Evolutionary conservation across 371 early-diverging fungal genomes (phyloP), one percentile per base, ranked within the genome.

Genomic region (Mortierella sp.): DNA sequence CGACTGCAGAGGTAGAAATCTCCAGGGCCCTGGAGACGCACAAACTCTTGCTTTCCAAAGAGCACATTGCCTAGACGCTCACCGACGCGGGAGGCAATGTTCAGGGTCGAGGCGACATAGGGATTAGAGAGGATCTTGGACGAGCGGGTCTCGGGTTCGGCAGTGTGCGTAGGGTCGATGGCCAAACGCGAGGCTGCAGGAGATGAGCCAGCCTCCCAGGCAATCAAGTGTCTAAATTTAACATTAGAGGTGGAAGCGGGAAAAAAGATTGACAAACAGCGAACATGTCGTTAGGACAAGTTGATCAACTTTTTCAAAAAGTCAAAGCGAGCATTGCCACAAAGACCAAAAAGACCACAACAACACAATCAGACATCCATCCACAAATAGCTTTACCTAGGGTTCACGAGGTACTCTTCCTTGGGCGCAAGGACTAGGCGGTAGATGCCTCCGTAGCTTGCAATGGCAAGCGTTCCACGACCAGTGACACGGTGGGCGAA

Each of bases 401-500:
- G 94, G 76, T 93, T 93, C 13, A 93, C 94, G 50, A 92, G 79
- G 73, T 93, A 94, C 77, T 91, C 91, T 76, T 95, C 94, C 14
- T 89, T 91, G 26, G 91, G 89, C 8, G 88, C 85, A 66, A 95
- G 85, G 22, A 92, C 90, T 61, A 95, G 86, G 34, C 94, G 88
- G 75, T 94, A 93, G 61, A 95, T 73, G 7, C 94, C 93, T 64
- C 94, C 94, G 61, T 92, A 91, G 58, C 91, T 89, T 9, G 94
- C 91, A 44, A 95, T 89, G 10, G 92, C 95, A 53, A 94, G 71
- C 19, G 92, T 88, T 45, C 95, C 95, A 37, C 90, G 89, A 2
- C 95, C 95, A 47, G 86, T 88, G 16, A 93, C 91, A 10, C 90
- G 88, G 75, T 95, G 93, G 43, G 92, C 86, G 58, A 92, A 80